These are phyloP conservation scores for Bipolaris victoriae DNA, from an alignment of 2,329 filamentous ascomycete species.

Conservation along the genomic window DNA sequence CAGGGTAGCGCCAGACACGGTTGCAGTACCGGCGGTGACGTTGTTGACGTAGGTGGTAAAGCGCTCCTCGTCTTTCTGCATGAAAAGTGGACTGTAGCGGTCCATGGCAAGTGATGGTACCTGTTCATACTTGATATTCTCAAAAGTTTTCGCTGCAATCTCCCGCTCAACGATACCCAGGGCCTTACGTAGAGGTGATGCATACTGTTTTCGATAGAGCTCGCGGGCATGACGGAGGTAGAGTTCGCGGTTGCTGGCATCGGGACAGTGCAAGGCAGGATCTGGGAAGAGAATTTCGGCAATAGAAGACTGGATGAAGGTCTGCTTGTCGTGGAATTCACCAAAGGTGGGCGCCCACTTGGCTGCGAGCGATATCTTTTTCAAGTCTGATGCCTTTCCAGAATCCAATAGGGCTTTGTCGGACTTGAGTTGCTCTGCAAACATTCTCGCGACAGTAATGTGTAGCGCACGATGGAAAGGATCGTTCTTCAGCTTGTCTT, in stretches of 20 bases:
- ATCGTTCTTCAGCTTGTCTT: constrained; percentile 53
- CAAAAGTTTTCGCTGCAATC: constrained; percentile 55
- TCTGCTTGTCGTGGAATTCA: constrained; percentile 64
- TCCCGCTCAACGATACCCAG: constrained; percentile 62
- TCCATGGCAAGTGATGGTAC: constrained; percentile 65
- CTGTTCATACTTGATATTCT: constrained; percentile 62
- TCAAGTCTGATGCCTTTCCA: constrained; percentile 50
- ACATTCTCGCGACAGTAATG: constrained; percentile 61
- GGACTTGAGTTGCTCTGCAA: constrained; percentile 60
- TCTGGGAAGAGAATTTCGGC: constrained; percentile 61
- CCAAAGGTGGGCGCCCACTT: constrained; percentile 66
- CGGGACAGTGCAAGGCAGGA: constrained; percentile 37
- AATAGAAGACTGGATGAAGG: constrained; percentile 63
- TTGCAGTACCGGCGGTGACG: constrained; percentile 56
- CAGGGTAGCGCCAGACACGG: constrained; percentile 63
- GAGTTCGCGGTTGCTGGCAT: constrained; percentile 51
- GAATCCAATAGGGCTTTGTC: constrained; percentile 55
- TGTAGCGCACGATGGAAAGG: constrained; percentile 60
- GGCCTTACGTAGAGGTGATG: constrained; percentile 60
- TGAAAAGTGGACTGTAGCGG: constrained; percentile 58
- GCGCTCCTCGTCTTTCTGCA: constrained; percentile 56
- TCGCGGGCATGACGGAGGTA: constrained; percentile 63
- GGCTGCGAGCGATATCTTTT: constrained; percentile 61
- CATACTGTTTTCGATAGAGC: constrained; percentile 57
- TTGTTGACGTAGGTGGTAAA: constrained; percentile 59